Base-by-base conservation (phyloP, 2,329 filamentous ascomycete genomes). In the Pseudogymnoascus sp. region DNA sequence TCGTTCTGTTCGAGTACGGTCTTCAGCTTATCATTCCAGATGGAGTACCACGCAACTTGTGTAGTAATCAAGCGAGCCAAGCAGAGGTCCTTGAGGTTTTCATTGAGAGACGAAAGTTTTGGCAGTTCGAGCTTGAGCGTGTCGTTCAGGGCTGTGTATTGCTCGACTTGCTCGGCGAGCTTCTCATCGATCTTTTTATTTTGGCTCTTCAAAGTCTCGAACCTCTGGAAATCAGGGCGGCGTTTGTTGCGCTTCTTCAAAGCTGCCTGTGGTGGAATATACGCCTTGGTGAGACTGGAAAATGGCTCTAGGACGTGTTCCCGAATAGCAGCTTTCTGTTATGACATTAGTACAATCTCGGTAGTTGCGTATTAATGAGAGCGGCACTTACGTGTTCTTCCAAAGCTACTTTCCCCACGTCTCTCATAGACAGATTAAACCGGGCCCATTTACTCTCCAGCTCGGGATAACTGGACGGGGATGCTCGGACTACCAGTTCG, bases 231-330 rank as follows among this genome's bases (percentile, higher is more conserved):
- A 71, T 97, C 92, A 14, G 93, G 79, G 12, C 96, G 84, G n/a
- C 91, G 88, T 79, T 97, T 97, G 69, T 93, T 88, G 23, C 95
- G 89, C 78, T 97, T 96, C 72, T 92, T 90, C 85, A 97, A 96
- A 3, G 95, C 88, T 64, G 92, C 84, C 59, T 92, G 90, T 1
- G 93, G 92, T 37, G 90, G 89, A 61, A 89, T 87, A 70, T 96
- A 93, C 7, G 91, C 81, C 70, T 89, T 88, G 72, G 95, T 89
- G 31, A 93, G 82, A 52, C 84, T 83, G 68, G 90, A 83, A 74
- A 96, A 91, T 1, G 91, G 93, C 67, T 93, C 88, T 65, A 96
- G 91, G 59, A 96, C 91, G 69, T 88, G 87, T 72, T 88, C 90
- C 61, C 89, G 85, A 52, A 97, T 88, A 70, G 88, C 83, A 5